Conservation (phyloP, 371 early-diverging fungal genomes). For the Mucor lusitanicus region DNA sequence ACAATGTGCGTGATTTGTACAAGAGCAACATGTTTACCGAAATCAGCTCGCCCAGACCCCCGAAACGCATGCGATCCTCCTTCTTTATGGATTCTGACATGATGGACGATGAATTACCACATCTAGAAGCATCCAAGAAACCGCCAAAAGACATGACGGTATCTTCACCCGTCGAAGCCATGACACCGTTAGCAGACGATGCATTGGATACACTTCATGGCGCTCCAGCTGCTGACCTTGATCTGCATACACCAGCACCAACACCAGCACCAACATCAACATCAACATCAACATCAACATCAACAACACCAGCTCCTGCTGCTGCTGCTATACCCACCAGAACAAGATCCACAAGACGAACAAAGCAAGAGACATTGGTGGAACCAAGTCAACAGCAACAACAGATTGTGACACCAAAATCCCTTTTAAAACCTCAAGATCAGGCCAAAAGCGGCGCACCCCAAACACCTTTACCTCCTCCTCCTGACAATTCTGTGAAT, state of each 20-base stretch:
- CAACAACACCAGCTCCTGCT: too few relatives aligned
- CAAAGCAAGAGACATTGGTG: neutral
- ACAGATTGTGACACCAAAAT: neutral
- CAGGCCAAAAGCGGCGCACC: neutral
- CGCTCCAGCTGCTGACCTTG: neutral
- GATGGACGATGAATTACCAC: neutral
- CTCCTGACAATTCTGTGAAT: neutral
- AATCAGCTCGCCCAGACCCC: neutral
- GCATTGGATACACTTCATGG: neutral
- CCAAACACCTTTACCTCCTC: neutral
- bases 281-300: too few relatives aligned
- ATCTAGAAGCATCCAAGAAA: neutral
- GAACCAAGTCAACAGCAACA: neutral
- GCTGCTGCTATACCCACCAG: neutral
- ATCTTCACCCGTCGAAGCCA: neutral
- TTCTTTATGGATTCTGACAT: neutral
- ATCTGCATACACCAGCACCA: neutral
- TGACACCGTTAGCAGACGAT: neutral
- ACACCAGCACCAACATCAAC: too few relatives aligned
- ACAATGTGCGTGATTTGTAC: constrained; percentile 7
- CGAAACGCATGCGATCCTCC: neutral
- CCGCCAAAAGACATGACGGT: neutral
- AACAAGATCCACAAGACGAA: neutral
- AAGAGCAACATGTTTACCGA: neutral
- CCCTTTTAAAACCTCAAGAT: neutral